Percentiles rank a stretch among this genome's conserved stretches.
Conservation (phyloP, 129 eudicot genomes). For the Kitagawia praeruptora region DNA sequence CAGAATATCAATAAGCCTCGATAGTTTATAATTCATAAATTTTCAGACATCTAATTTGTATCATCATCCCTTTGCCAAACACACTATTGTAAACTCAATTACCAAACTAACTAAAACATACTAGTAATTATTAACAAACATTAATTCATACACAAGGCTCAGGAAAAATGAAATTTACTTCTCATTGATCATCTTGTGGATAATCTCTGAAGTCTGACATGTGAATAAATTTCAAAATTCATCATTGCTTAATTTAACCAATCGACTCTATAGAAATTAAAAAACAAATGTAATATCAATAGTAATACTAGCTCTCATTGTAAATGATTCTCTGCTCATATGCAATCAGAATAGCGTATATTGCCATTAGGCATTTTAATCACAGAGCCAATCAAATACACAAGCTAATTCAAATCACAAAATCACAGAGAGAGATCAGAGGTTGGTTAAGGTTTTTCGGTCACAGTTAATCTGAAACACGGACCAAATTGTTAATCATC, state of each 20-base stretch:
- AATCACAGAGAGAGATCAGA: conserved; percentile 32
- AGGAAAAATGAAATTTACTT: conserved; percentile 28
- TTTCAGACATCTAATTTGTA: conserved; percentile 15
- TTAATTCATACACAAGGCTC: conserved; percentile 8
- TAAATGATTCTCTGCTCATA: conserved; percentile 21
- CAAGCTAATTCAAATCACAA: not conserved
- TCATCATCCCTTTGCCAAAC: not conserved
- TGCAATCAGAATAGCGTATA: conserved; percentile 67
- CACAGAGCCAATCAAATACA: conserved; percentile 32
- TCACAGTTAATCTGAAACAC: conserved; percentile 76
- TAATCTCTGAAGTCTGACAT: conserved; percentile 70
- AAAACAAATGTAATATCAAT: not conserved
- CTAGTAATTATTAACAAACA: not conserved
- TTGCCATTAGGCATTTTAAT: conserved; percentile 55
- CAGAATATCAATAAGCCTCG: conserved; percentile 17
- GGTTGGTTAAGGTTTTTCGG: conserved; percentile 53
- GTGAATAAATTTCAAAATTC: conserved; percentile 42
- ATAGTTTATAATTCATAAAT: not conserved
- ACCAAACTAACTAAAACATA: not conserved
- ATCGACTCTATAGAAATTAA: not conserved
- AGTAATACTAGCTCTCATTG: conserved; percentile 36
- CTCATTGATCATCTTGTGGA: conserved; percentile 20
- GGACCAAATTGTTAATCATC: conserved; percentile 75
- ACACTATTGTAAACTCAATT: not conserved
- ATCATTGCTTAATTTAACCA: conserved; percentile 18